phyloP scores from a whole-genome alignment of 495 filamentous ascomycete genomes.

The Halenospora varia region DNA sequence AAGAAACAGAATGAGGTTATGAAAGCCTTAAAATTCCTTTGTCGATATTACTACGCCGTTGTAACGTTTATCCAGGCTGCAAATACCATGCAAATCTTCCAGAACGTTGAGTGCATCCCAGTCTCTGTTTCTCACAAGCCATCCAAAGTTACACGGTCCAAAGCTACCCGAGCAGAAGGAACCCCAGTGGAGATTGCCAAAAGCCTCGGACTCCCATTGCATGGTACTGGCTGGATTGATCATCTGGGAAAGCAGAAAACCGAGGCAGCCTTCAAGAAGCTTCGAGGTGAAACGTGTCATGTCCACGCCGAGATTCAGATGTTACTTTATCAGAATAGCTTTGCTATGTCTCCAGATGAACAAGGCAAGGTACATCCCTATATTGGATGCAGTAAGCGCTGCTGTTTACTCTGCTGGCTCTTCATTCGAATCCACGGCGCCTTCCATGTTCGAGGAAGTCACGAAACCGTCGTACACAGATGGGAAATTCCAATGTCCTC shows the following conservation, averaged over 20 bases:
- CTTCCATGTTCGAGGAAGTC: conserved; percentile 8
- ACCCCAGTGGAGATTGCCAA: conserved; percentile 3
- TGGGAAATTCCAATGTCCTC: not conserved
- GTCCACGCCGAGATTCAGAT: conserved; percentile 9
- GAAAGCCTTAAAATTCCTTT: not conserved
- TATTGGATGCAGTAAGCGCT: conserved; percentile 8
- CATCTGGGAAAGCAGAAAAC: conserved; percentile 1
- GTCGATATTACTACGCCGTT: conserved; percentile 1
- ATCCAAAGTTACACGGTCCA: not conserved
- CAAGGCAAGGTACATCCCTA: conserved; percentile 4
- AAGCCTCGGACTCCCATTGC: not conserved
- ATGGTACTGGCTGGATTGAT: conserved; percentile 1
- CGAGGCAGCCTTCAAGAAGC: not conserved
- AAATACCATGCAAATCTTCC: conserved; percentile 2
- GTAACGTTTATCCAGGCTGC: conserved; percentile 4
- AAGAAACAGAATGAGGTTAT: not conserved
- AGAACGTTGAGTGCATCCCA: conserved; percentile 1
- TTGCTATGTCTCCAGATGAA: conserved; percentile 1
- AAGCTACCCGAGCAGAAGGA: not conserved
- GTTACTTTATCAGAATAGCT: not conserved
- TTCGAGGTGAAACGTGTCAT: conserved; percentile 6
- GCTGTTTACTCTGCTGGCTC: conserved; percentile 9
- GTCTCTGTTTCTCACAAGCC: not conserved
- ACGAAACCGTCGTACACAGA: conserved; percentile 9
- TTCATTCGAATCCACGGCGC: conserved; percentile 11